Evolutionary conservation across 306 rosid species (phyloP), one percentile per base, ranked within the genome.

Genomic region (Pyrus communis): DNA sequence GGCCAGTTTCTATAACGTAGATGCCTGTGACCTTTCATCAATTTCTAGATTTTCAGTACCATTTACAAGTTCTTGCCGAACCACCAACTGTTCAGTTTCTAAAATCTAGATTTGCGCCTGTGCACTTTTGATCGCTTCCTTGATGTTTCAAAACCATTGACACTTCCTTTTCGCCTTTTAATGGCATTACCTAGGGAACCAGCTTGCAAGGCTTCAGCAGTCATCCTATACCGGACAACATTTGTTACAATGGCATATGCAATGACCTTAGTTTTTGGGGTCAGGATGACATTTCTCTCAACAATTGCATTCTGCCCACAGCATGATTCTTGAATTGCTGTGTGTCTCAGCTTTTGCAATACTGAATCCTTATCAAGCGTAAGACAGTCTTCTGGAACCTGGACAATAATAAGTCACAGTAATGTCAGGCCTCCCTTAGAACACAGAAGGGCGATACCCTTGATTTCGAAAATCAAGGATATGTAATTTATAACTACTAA

Each of bases 161-260:
- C 38, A 31, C 80, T 66, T 4, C 73, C 81, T 77, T 77, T 82
- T 52, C 78, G 80, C 75, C 91, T 84, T 67, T 87, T 92, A 70
- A 74, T 75, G 46, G 96, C 90, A 14, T 89, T 89, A 77, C 85
- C 65, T 6, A 81, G 85, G 70, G 87, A 85, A 76, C 83, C 91
- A 54, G 87, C 70, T 38, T 52, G 78, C 66, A 69, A 46, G 67
- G 81, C 49, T 76, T 82, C 82, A 40, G 83, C 38, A 83, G 72
- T 60, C 76, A 79, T 83, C 83, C 77, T 68, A 85, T 89, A 88
- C 75, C 80, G 85, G 76, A 87, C 74, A 68, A 87, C 81, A 82
- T 92, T 95, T 75, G 99, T 95, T 40, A 88, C 96, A 13, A 89
- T 71, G 77, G 97, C 97, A 77, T 92, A 87, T 61, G 83, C 79